These are phyloP conservation scores for Forsythia viridissima DNA, from an alignment of 257 asterid genomes.

Conservation along the genomic window DNA sequence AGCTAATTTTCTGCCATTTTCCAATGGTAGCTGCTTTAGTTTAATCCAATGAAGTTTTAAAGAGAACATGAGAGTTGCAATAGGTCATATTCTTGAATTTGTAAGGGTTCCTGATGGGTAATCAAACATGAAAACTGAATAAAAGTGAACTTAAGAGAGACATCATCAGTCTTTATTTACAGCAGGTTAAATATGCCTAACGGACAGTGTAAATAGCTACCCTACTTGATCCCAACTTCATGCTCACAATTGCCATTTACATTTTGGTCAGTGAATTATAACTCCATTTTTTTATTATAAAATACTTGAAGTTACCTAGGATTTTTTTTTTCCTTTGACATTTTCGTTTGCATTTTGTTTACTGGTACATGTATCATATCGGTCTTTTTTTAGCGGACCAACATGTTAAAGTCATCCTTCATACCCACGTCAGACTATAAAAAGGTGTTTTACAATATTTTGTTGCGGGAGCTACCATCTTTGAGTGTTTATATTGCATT, in stretches of 20 bases:
- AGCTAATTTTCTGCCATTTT: neutral
- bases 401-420: slow-evolving; percentile 75
- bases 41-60: neutral
- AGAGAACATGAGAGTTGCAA: neutral
- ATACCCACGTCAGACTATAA: slow-evolving; percentile 74
- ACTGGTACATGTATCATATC: slow-evolving; percentile 65
- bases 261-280: slow-evolving; percentile 57
- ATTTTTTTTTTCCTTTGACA: neutral
- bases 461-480: slow-evolving; percentile 57
- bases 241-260: slow-evolving; percentile 85
- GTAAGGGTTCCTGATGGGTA: neutral
- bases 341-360: neutral
- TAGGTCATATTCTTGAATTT: neutral
- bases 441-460: slow-evolving; percentile 60
- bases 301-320: too few species aligned
- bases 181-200: slow-evolving; percentile 79
- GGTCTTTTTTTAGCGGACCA: slow-evolving; percentile 90
- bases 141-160: neutral
- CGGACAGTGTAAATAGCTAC: slow-evolving; percentile 98
- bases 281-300: neutral
- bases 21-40: neutral
- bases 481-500: slow-evolving; percentile 59
- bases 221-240: slow-evolving; percentile 84
- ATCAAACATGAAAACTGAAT: neutral
- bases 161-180: neutral